Conservation (phyloP, 2,329 filamentous ascomycete species). For the Neofusicoccum sp. region DNA sequence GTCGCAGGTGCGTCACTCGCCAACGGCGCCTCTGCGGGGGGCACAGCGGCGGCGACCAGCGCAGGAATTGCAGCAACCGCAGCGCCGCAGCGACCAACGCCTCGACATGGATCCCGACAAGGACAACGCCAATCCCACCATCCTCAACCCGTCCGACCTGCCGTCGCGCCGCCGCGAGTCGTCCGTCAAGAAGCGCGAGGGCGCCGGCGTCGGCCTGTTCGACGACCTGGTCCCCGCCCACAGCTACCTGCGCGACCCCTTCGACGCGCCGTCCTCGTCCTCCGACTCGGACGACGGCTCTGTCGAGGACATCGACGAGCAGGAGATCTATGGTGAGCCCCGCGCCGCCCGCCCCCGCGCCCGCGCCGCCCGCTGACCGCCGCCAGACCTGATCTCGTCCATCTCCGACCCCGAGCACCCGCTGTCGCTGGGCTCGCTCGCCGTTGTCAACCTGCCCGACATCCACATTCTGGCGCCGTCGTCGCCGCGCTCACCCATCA, state of each 20-base stretch:
- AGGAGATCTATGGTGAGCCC: slow-evolving; percentile 86
- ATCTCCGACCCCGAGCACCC: slow-evolving; percentile 98
- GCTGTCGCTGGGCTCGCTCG: slow-evolving; percentile 85
- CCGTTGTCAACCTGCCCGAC: slow-evolving; percentile 93
- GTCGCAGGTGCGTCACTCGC: background rate
- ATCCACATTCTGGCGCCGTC: slow-evolving; percentile 74
- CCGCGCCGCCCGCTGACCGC: background rate
- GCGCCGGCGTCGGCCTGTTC: slow-evolving; percentile 54
- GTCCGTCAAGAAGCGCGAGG: slow-evolving; percentile 42
- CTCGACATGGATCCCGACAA: slow-evolving; percentile 45
- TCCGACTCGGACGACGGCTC: slow-evolving; percentile 55
- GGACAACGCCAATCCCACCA: slow-evolving; percentile 86
- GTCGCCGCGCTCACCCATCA: slow-evolving; percentile 61
- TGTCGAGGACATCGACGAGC: slow-evolving; percentile 87
- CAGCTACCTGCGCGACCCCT: slow-evolving; percentile 50
- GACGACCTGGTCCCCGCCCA: slow-evolving; percentile 52
- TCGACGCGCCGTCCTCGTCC: slow-evolving; percentile 38
- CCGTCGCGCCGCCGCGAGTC: slow-evolving; percentile 66
- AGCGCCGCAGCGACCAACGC: slow-evolving; percentile 3
- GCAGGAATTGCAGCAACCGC: too few relatives aligned
- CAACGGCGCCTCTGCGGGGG: too few relatives aligned
- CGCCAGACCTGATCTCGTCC: slow-evolving; percentile 80
- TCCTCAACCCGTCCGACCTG: slow-evolving; percentile 83
- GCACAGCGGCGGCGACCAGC: background rate
- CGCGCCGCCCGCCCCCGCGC: background rate